phyloP scores from a whole-genome alignment of 2,329 filamentous ascomycete species.

The Pseudopithomyces maydicus region DNA sequence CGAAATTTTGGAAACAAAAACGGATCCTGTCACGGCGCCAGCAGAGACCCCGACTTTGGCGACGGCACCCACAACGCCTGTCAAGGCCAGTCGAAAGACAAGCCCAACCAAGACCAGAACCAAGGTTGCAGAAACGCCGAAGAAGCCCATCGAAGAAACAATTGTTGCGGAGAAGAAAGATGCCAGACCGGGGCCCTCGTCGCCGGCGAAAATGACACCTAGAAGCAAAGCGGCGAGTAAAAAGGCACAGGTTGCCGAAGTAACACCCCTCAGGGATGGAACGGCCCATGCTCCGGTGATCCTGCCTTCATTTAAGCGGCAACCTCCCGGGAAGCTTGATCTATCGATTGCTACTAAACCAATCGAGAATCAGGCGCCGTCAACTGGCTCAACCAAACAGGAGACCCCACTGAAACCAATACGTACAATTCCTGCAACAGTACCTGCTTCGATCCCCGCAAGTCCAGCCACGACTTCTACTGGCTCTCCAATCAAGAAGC shows the following conservation, averaged over 20 bases:
- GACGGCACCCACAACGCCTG: constrained; percentile 21
- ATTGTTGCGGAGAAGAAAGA: constrained; percentile 17
- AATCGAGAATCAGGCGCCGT: constrained; percentile 23
- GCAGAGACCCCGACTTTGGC: background rate
- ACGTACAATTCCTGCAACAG: constrained; percentile 41
- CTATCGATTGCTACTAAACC: constrained; percentile 47
- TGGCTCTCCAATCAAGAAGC: constrained; percentile 49
- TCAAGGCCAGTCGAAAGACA: constrained; percentile 18
- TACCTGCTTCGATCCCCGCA: constrained; percentile 55
- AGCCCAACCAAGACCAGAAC: constrained; percentile 18
- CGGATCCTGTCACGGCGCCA: background rate
- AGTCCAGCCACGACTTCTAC: constrained; percentile 59
- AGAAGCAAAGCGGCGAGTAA: constrained; percentile 28
- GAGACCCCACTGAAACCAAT: constrained; percentile 30
- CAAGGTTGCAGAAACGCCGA: constrained; percentile 17
- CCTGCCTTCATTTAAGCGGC: constrained; percentile 34
- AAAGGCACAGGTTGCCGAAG: constrained; percentile 18
- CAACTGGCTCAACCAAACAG: constrained; percentile 20
- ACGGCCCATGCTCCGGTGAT: constrained; percentile 15
- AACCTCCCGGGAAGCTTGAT: constrained; percentile 55
- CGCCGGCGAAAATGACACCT: constrained; percentile 20
- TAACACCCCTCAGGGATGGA: constrained; percentile 21
- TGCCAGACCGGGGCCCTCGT: constrained; percentile 19
- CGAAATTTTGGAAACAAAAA: constrained; percentile 8
- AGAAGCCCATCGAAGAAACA: constrained; percentile 17